Evolutionary conservation across 2,329 filamentous ascomycete species (phyloP), one percentile per base, ranked within the genome.

Genomic region (Colletotrichum sojae): DNA sequence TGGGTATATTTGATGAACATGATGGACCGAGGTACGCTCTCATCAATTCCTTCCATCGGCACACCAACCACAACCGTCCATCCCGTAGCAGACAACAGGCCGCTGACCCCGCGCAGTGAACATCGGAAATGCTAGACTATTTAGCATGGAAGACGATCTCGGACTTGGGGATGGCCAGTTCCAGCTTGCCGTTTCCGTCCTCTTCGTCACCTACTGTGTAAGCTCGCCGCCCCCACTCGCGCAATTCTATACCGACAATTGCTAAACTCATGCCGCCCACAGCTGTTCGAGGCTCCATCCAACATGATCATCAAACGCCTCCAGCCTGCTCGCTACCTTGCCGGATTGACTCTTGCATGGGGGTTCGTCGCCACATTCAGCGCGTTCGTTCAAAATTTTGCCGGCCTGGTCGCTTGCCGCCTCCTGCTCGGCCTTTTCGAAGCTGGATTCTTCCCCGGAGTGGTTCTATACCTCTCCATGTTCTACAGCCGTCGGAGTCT

Each of bases 401-500:
- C 79, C 8, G 84, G 84, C 0, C 77, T 91, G 6, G 79, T 91
- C 12, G 87, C 83, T 15, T 88, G 85, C 63, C 86, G 89, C 10
- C 75, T 91, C 0, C 77, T 90, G 0, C 83, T 91, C 0, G 89
- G 89, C 1, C 76, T 86, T 3, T 84, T 89, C 15, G 89, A 91
- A 76, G 88, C 86, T 5, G 89, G 88, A 0, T 79, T 90, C 0
- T 90, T 91, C 71, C 88, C 89, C 0, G 88, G 88, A 1, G 80
- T 89, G 68, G 85, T 85, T 1, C 76, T 87, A 12, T 90, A 90
- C 60, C 80, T 92, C 16, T 90, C 89, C 0, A 83, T 90, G 66
- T 91, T 90, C 78, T 92, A 91, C 76, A 88, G 84, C 20, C 89
- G 88, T 71, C 82, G 82, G 9, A 88, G 91, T 72, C 82, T 91